Base-by-base conservation (phyloP, 495 filamentous ascomycete genomes). In the Xylaria cubensis region DNA sequence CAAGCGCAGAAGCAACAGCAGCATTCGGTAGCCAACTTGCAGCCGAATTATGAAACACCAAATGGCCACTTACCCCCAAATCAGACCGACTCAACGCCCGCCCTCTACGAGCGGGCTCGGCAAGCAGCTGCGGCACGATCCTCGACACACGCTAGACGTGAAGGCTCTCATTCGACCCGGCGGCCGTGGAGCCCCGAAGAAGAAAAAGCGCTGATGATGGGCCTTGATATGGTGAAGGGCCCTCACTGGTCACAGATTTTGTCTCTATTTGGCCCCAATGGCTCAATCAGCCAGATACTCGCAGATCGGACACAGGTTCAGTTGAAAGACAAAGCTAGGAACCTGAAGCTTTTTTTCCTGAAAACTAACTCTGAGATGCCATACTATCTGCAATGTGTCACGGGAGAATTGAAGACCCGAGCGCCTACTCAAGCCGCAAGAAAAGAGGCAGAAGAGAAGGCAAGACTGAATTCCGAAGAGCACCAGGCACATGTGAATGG, bases 211-310 rank as follows among this genome's bases (percentile, higher is more conserved):
- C 84, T 98, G 62, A 96, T 98, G 93, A 90, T 92, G 44, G 95
- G 95, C 13, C 87, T 98, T 12, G 95, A 97, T 78, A 90, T 90
- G 67, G 95, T 98, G 36, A 94, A 94, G 78, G 95, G 95, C 0
- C 95, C 95, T 62, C 95, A 98, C 74, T 98, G 95, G 95, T 94
- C 92, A 73, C 94, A 97, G 78, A 98, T 98, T 46, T 85, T 98
- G 3, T 90, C 91, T 15, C 89, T 98, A 76, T 97, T 95, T 76
- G 95, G 95, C 0, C 88, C 89, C 0, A 92, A 92, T 44, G 95
- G 95, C 5, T 91, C 90, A 4, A 88, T 96, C 66, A 95, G 91
- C 63, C 91, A 96, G 73, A 91, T 93, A 6, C 85, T 98, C 46
- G 97, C 97, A 75, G 95, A 97, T 75, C 90, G 95, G 51, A 97